Percentiles rank a stretch among this genome's conserved stretches.
Evolutionary conservation across 495 filamentous ascomycete genomes (phyloP).

Genomic region (Xylaria grammica): DNA sequence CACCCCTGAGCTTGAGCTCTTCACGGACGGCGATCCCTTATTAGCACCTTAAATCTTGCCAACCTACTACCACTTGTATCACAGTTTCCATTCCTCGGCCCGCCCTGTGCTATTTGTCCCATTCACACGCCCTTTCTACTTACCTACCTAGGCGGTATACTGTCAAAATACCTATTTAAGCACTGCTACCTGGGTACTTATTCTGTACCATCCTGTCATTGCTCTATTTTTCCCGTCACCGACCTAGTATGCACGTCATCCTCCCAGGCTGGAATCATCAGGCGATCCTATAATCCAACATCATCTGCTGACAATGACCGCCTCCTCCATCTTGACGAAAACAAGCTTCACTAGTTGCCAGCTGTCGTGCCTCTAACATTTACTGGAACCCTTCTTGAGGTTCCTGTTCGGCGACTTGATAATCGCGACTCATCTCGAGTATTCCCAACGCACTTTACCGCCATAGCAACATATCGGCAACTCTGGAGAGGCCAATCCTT

Average conservation of each 20-base stretch:
- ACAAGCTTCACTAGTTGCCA: constrained; percentile 30
- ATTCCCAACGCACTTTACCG: background rate
- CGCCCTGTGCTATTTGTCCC: background rate
- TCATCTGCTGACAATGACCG: constrained; percentile 38
- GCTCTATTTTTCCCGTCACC: constrained; percentile 2
- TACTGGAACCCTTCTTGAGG: constrained; percentile 39
- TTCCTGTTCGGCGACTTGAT: constrained; percentile 34
- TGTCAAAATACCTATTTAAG: too few relatives aligned
- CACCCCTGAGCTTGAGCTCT: background rate
- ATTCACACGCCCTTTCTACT: too few relatives aligned
- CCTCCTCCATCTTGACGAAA: constrained; percentile 34
- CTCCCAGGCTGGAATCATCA: constrained; percentile 10
- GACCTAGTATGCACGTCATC: constrained; percentile 23
- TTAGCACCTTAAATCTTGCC: background rate
- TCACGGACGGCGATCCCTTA: background rate
- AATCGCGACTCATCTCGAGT: constrained; percentile 18
- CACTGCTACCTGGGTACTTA: too few relatives aligned
- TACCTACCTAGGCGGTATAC: too few relatives aligned
- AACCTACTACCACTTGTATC: background rate
- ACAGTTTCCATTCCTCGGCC: background rate
- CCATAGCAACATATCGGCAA: background rate
- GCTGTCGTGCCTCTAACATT: constrained; percentile 39
- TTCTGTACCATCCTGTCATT: background rate
- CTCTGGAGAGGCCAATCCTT: background rate
- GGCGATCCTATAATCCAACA: constrained; percentile 10